A percentile compares a stretch with the other conserved stretches of the same genome.
phyloP scores from a whole-genome alignment of 108 stramenopile species.

The Cylindrotheca closterium region DNA sequence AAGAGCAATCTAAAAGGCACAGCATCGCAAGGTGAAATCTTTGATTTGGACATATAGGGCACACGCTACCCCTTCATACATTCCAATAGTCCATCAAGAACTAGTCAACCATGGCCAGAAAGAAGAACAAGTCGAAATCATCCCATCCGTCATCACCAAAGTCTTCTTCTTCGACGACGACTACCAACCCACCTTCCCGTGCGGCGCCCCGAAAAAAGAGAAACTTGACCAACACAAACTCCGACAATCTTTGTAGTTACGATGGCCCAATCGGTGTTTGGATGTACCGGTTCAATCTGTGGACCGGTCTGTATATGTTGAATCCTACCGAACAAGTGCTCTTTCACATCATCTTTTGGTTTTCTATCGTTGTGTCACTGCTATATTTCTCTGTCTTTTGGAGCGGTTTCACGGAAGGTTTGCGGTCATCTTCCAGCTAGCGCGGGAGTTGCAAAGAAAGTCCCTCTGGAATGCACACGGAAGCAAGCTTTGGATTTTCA shows the following conservation, averaged over 20 bases:
- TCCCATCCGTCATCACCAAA: not conserved
- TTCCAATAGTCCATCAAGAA: too few species aligned
- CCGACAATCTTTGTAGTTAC: slow-evolving; percentile 57
- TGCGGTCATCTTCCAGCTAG: not conserved
- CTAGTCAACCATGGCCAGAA: too few species aligned
- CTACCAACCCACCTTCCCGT: slow-evolving; percentile 2
- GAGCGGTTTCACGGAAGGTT: slow-evolving; percentile 28
- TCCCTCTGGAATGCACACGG: too few species aligned
- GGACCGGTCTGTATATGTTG: slow-evolving; percentile 84
- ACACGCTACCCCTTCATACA: too few species aligned
- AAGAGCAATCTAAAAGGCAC: too few species aligned
- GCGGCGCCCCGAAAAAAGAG: slow-evolving; percentile 14
- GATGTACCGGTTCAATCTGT: slow-evolving; percentile 77
- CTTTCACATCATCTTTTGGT: slow-evolving; percentile 63
- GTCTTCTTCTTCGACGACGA: not conserved
- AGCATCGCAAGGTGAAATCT: too few species aligned
- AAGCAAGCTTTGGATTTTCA: too few species aligned
- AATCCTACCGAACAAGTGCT: slow-evolving; percentile 66
- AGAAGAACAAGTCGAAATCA: too few species aligned
- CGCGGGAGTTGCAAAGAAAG: too few species aligned
- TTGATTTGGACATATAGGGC: too few species aligned
- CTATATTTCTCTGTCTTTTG: slow-evolving; percentile 33
- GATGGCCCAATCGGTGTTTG: slow-evolving; percentile 28
- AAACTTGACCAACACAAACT: slow-evolving; percentile 72
- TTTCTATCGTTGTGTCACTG: slow-evolving; percentile 26